Conservation (phyloP, 1,284 basidiomycete genomes). For the Ceratobasidium sp. region DNA sequence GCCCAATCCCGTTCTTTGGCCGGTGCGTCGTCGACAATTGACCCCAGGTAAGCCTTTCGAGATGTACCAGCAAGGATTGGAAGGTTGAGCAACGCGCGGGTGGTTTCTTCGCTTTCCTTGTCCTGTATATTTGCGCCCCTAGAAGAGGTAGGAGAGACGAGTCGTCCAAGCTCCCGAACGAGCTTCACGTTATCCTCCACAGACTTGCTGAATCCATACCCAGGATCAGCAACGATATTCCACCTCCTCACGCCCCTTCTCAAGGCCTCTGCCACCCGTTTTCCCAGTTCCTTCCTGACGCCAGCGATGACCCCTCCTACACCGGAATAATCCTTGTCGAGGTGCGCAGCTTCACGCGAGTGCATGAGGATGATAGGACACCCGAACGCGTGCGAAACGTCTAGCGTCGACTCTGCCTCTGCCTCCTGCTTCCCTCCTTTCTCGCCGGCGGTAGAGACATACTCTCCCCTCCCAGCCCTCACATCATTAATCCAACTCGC, state of each 20-base stretch:
- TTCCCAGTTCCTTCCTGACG: constrained; percentile 78
- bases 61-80: constrained; percentile 84
- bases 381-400: constrained; percentile 67
- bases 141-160: constrained; percentile 59
- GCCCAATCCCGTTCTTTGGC: constrained; percentile 79
- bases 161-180: constrained; percentile 63
- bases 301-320: constrained; percentile 69
- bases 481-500: constrained; percentile 97
- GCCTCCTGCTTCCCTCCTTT: constrained; percentile 46
- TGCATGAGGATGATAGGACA: constrained; percentile 91
- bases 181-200: constrained; percentile 79
- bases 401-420: constrained; percentile 66
- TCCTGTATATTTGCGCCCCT: constrained; percentile 31
- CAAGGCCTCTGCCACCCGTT: constrained; percentile 75
- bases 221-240: constrained; percentile 93
- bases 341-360: constrained; percentile 80
- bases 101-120: constrained; percentile 8
- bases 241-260: constrained; percentile 85
- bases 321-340: constrained; percentile 72
- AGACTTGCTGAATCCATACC: constrained; percentile 95
- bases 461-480: constrained; percentile 75
- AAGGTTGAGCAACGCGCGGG: constrained; percentile 11
- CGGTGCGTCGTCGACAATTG: constrained; percentile 62
- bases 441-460: constrained; percentile 37
- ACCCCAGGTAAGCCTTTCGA: constrained; percentile 84